Evolutionary conservation across 129 eudicot species (phyloP).

Genomic region (Escallonia herrerae): DNA sequence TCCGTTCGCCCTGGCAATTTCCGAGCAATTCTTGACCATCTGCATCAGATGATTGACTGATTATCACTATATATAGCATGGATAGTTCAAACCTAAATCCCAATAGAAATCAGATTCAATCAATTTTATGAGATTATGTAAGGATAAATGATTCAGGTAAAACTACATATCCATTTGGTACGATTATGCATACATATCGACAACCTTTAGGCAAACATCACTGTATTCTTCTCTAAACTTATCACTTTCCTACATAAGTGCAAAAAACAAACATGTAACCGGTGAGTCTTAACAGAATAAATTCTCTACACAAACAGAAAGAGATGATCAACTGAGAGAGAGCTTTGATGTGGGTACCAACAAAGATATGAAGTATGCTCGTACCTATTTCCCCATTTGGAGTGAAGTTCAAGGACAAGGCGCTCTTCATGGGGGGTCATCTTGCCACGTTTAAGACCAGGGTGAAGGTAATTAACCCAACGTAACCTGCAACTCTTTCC

Average conservation of each 20-base stretch:
- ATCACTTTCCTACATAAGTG: not conserved
- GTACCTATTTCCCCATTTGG: constrained; percentile 96
- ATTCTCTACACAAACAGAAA: not conserved
- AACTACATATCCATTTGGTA: no score
- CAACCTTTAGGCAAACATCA: not conserved
- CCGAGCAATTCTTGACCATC: constrained; percentile 92
- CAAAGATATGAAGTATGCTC: not conserved
- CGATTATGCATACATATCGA: no score
- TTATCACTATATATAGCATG: no score
- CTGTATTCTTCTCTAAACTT: constrained; percentile 6
- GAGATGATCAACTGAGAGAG: not conserved
- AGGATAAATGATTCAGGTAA: no score
- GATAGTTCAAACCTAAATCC: no score
- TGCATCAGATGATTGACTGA: constrained; percentile 12
- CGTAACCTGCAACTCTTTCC: constrained; percentile 97
- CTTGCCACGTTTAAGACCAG: constrained; percentile 88
- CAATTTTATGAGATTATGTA: no score
- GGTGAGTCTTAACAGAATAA: not conserved
- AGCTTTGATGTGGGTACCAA: not conserved
- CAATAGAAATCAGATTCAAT: no score
- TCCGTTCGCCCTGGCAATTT: constrained; percentile 86
- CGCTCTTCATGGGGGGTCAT: constrained; percentile 93
- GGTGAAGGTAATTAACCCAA: constrained; percentile 96
- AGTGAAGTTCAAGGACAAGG: constrained; percentile 77
- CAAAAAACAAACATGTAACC: not conserved